Evolutionary conservation across 2,329 filamentous ascomycete genomes (phyloP).

Genomic region (Lasiodiplodia theobromae): DNA sequence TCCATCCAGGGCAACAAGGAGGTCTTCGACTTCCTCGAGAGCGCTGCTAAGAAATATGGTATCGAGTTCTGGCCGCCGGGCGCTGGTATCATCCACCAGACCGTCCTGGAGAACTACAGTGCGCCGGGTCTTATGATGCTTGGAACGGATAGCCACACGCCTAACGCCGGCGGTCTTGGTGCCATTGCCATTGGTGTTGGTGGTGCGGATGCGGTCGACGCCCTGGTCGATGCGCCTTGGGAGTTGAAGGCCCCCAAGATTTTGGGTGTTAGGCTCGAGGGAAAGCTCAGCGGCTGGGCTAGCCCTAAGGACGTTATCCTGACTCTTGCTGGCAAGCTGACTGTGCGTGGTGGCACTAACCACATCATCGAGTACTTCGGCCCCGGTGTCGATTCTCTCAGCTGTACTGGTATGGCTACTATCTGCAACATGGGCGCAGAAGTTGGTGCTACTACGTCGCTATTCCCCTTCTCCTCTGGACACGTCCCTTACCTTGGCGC

Average conservation of each 20-base stretch:
- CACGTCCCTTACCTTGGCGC: conserved; percentile 86
- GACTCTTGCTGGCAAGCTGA: conserved; percentile 84
- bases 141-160: conserved; percentile 95
- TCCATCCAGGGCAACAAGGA: conserved; percentile 94
- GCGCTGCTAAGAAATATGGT: conserved; percentile 65
- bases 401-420: conserved; percentile 92
- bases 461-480: conserved; percentile 89
- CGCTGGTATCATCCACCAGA: conserved; percentile 76
- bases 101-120: conserved; percentile 96
- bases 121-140: conserved; percentile 99
- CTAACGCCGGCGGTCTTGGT: conserved; percentile 93
- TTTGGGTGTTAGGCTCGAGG: conserved; percentile 82
- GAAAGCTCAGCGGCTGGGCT: conserved; percentile 87
- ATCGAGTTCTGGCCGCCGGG: conserved; percentile 54
- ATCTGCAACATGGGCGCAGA: conserved; percentile 90
- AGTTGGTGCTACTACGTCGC: conserved; percentile 92
- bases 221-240: conserved; percentile 95
- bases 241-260: conserved; percentile 95
- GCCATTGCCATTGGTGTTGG: conserved; percentile 97
- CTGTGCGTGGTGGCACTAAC: conserved; percentile 91
- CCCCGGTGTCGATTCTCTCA: conserved; percentile 85
- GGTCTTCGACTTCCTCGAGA: conserved; percentile 97
- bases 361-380: conserved; percentile 96
- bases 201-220: conserved; percentile 96
- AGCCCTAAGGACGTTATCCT: conserved; percentile 96